phyloP scores from a whole-genome alignment of 805 yeast species.

The Saccharomycopsis oosterbeekiorum region DNA sequence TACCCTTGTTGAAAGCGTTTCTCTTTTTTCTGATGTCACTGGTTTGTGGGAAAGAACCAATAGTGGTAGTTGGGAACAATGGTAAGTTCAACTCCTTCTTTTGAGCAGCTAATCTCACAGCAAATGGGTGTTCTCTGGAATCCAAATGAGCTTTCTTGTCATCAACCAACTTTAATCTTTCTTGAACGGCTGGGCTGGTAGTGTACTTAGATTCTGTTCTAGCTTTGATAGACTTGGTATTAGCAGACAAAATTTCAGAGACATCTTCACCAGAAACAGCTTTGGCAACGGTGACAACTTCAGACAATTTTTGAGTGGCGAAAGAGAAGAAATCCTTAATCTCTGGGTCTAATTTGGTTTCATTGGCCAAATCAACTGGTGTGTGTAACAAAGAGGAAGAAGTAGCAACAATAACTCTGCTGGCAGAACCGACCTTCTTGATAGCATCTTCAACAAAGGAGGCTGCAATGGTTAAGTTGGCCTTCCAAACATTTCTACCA shows the following conservation, averaged over 20 bases:
- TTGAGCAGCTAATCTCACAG: constrained; percentile 80
- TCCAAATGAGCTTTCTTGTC: constrained; percentile 47
- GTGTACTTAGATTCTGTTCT: constrained; percentile 84
- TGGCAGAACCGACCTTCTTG: constrained; percentile 65
- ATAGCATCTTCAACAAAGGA: constrained; percentile 74
- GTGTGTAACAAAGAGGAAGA: constrained; percentile 90
- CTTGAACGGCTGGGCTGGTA: constrained; percentile 82
- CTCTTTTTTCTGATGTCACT: constrained; percentile 98
- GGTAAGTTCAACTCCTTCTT: constrained; percentile 79
- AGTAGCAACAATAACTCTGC: constrained; percentile 86
- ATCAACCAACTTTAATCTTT: constrained; percentile 71
- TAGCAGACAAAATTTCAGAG: constrained; percentile 66
- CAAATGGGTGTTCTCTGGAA: constrained; percentile 81
- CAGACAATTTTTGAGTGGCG: constrained; percentile 91
- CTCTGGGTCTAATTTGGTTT: constrained; percentile 81
- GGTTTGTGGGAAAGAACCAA: constrained; percentile 99
- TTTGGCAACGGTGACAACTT: constrained; percentile 87
- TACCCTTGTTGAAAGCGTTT: constrained; percentile 97
- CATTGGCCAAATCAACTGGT: constrained; percentile 91
- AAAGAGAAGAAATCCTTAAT: constrained; percentile 98
- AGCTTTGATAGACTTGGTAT: constrained; percentile 75
- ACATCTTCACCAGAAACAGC: constrained; percentile 79
- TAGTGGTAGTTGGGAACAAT: constrained; percentile 98
- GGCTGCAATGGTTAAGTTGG: constrained; percentile 83
- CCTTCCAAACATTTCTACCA: constrained; percentile 99